These are phyloP conservation scores for Toxoplasma gondii DNA, from an alignment of 169 alveolate species.

Conservation along the genomic window DNA sequence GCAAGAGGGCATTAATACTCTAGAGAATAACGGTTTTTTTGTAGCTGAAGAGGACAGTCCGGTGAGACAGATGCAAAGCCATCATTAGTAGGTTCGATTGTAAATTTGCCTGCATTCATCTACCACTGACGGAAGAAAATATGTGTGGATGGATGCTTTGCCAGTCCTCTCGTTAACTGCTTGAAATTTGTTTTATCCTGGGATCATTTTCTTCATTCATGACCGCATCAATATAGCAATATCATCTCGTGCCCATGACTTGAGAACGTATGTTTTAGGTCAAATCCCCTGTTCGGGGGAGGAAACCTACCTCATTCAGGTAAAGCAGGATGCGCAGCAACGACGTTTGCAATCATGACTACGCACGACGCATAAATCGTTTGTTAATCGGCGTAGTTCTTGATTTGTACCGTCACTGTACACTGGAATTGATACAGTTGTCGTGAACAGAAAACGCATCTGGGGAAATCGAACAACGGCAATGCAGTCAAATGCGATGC, in stretches of 20 bases:
- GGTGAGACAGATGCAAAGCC: slow-evolving; percentile 70
- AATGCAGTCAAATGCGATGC: too few species aligned
- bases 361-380: too few species aligned
- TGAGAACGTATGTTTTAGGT: too few species aligned
- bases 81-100: slow-evolving; percentile 54
- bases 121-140: slow-evolving; percentile 68
- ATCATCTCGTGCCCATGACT: slow-evolving; percentile 55
- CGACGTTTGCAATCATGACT: too few species aligned
- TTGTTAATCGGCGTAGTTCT: too few species aligned
- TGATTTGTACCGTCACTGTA: too few species aligned
- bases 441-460: too few species aligned
- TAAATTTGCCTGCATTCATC: slow-evolving; percentile 63
- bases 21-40: not conserved
- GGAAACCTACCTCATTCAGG: too few species aligned
- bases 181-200: slow-evolving; percentile 58
- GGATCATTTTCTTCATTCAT: slow-evolving; percentile 21
- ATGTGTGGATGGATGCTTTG: slow-evolving; percentile 72
- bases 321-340: too few species aligned
- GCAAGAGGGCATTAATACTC: not conserved
- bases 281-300: too few species aligned
- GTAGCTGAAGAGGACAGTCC: slow-evolving; percentile 73
- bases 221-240: slow-evolving; percentile 8
- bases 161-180: slow-evolving; percentile 24
- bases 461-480: too few species aligned
- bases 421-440: too few species aligned